Percentiles rank a stretch among this genome's conserved stretches.
Evolutionary conservation across 2,329 filamentous ascomycete species (phyloP).

Genomic region (Alternaria dauci): DNA sequence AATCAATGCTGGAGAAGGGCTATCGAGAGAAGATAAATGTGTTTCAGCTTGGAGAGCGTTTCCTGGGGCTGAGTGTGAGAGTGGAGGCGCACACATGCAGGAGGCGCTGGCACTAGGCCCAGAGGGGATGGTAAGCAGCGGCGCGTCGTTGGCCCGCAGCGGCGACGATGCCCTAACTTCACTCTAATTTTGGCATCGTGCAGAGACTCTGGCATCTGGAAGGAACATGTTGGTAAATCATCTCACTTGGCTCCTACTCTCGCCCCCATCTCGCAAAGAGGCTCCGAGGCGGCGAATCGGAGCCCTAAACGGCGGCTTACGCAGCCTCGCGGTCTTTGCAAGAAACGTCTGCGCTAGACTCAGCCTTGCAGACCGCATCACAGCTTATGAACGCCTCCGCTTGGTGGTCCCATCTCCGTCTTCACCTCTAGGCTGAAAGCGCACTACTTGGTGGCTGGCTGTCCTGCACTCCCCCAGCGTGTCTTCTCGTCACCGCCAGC

Average conservation of each 20-base stretch:
- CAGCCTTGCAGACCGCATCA: slow-evolving; percentile 28
- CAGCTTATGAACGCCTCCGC: slow-evolving; percentile 29
- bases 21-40: slow-evolving; percentile 23
- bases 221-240: slow-evolving; percentile 1
- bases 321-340: slow-evolving; percentile 10
- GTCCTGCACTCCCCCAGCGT: slow-evolving; percentile 71
- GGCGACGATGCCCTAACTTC: slow-evolving; percentile 14
- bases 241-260: neutral
- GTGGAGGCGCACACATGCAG: slow-evolving; percentile 13
- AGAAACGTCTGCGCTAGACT: slow-evolving; percentile 23
- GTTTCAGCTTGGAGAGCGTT: slow-evolving; percentile 18
- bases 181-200: slow-evolving; percentile 31
- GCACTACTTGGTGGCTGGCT: slow-evolving; percentile 26
- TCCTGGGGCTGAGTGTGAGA: slow-evolving; percentile 26
- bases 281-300: neutral
- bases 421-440: neutral
- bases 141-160: slow-evolving; percentile 17
- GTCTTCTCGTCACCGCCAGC: slow-evolving; percentile 81
- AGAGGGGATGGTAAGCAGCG: slow-evolving; percentile 16
- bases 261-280: slow-evolving; percentile 3
- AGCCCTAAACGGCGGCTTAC: slow-evolving; percentile 9
- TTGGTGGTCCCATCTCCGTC: slow-evolving; percentile 22
- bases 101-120: slow-evolving; percentile 21
- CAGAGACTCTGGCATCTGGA: slow-evolving; percentile 13
- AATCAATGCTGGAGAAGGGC: slow-evolving; percentile 20